A percentile compares a stretch with the other conserved stretches of the same genome.
These are phyloP conservation scores for Alternaria arborescens DNA, from an alignment of 2,329 filamentous ascomycete genomes.

Conservation along the genomic window DNA sequence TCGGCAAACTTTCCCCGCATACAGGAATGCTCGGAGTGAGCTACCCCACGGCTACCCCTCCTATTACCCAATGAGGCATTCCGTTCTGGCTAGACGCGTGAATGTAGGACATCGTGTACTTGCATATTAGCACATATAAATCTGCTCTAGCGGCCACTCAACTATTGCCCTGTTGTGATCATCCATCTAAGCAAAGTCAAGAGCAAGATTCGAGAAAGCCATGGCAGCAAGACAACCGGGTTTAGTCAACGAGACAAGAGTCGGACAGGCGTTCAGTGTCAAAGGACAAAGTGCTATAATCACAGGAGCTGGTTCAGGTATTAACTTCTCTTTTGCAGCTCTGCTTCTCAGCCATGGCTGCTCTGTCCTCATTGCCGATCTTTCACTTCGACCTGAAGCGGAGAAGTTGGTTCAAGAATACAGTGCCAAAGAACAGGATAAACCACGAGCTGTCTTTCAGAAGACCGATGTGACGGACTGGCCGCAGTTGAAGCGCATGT, in stretches of 20 bases:
- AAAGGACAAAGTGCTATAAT: constrained; percentile 58
- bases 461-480: constrained; percentile 55
- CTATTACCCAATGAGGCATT: constrained; percentile 21
- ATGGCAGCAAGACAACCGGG: constrained; percentile 6
- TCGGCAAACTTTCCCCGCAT: constrained; percentile 11
- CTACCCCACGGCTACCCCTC: constrained; percentile 33
- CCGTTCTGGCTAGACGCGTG: constrained; percentile 13
- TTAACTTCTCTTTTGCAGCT: constrained; percentile 57
- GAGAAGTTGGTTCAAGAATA: constrained; percentile 51
- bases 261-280: constrained; percentile 44
- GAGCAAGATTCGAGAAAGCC: background rate
- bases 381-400: constrained; percentile 59
- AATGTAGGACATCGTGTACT: background rate
- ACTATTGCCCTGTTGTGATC: background rate
- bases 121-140: background rate
- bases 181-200: background rate
- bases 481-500: constrained; percentile 46
- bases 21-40: constrained; percentile 9
- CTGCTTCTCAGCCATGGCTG: constrained; percentile 56
- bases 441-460: constrained; percentile 54
- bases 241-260: background rate
- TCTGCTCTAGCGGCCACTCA: background rate
- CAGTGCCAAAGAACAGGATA: constrained; percentile 17
- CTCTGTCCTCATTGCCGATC: constrained; percentile 60
- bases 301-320: constrained; percentile 60